Base-by-base conservation (phyloP, 257 asterid species). In the Ballota nigra region DNA sequence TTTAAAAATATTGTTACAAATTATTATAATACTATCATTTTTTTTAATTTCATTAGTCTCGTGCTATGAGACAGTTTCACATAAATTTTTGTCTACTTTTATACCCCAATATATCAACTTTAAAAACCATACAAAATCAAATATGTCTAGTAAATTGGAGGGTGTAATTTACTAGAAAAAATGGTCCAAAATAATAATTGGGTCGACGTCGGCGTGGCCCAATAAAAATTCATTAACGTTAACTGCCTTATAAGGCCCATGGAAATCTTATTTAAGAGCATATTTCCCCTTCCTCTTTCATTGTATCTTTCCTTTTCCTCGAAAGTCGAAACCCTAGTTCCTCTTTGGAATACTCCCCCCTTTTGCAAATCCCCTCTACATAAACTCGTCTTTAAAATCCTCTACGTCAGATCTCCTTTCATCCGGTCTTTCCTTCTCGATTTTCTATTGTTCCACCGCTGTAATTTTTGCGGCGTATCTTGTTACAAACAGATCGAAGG, bases 321-420 rank as follows among this genome's bases (percentile, higher is more conserved):
- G 16, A 47, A 47, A 47, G 47, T 56, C 12, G 66, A 59, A 77
- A 66, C 77, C 81, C 81, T 77, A 77, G 67, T 22, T 53, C 72
- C 72, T 51, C 29, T 43, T 4, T 20, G 12, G 9, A 12, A 24
- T 18, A 4, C 45, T 20, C 19, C 65, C 73, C 76, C 34, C 1
- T 36, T 36, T 47, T 11, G 15, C 66, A 15, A 23, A 34, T 45
- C 23, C 12, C 61, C 28, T 45, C 20, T 77, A 31, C n/a, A 24
- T 29, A 13, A 38, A 24, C 7, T 62, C 9, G n/a, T 61, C 5
- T 41, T 10, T 31, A 45, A 28, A 66, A 63, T 6, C n/a, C n/a
- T 62, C 51, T 24, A 26, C 52, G 11, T 20, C 73, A 56, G 71
- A 74, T 78, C 61, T 41, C 23, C 58, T n/a, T 24, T 11, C 43